Base-by-base conservation (phyloP, 805 yeast genomes). In the Wickerhamiella dianesei region DNA sequence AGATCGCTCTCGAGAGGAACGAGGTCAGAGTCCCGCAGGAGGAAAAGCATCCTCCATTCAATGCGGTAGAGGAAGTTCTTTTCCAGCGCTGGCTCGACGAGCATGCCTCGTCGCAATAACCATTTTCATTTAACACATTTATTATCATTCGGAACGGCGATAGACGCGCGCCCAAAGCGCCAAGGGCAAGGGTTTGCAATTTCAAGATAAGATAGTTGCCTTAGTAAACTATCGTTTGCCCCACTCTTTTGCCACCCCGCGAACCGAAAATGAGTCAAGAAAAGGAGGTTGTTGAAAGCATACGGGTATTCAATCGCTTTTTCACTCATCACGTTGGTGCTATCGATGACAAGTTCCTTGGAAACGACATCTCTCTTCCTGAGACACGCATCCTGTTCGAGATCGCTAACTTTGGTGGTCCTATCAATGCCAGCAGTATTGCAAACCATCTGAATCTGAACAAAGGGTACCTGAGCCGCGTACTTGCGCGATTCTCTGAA, bases 41-140 rank as follows among this genome's bases (percentile, higher is more conserved):
- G n/a, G 49, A 41, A 14, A 44, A 43, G 16, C 45, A 40, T 20
- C 43, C 50, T 13, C 40, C 43, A 1, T 40, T 47, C 21, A 59
- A 57, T 37, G 49, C 53, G 13, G 59, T 57, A 3, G 60, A 57
- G 45, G 49, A 52, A 41, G 50, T 57, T 25, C 50, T 57, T 16
- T 36, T 56, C 32, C 49, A 49, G 20, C 53, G 54, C 12, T 56
- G 58, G 57, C 22, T 51, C n/a, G 45, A 35, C n/a, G 56, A 53
- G 44, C 49, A 47, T n/a, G 36, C 21, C 4, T 48, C 50, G 22
- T 25, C 20, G 13, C 51, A 52, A 18, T 22, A n/a, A 13, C 35
- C n/a, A 12, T 21, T 4, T 21, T 14, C 42, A 40, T 20, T 16
- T 25, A 4, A 5, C 14, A 29, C 13, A 29, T 36, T n/a, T n/a